Evolutionary conservation across 345 rosid species (phyloP).

Genomic region (Camelina hispida): DNA sequence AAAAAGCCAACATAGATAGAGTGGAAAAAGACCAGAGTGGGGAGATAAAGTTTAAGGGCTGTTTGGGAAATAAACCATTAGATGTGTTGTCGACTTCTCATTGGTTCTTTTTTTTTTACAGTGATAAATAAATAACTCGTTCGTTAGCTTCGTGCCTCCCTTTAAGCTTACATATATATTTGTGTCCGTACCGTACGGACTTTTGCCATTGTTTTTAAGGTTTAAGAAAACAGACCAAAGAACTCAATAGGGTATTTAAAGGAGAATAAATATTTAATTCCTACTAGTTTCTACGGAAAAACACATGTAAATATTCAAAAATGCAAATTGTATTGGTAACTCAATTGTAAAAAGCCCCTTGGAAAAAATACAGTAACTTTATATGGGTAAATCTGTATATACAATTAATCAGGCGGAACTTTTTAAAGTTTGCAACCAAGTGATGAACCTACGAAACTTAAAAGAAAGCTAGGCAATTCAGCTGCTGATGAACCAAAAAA

Average conservation of each 20-base stretch:
- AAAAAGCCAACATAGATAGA: conserved; percentile 16
- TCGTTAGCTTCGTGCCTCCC: conserved; percentile 20
- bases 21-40: conserved; percentile 34
- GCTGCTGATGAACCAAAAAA: conserved; percentile 2
- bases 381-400: neutral
- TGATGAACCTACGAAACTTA: conserved; percentile 9
- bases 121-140: conserved; percentile 19
- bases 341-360: neutral
- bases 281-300: neutral
- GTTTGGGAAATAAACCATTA: conserved; percentile 38
- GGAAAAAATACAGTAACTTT: neutral
- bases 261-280: neutral
- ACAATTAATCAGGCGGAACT: neutral
- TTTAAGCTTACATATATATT: conserved; percentile 24
- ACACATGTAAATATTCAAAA: neutral
- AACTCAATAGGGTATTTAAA: conserved; percentile 8
- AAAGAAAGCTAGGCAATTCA: conserved; percentile 19
- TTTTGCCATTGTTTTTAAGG: conserved; percentile 22
- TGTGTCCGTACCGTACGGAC: conserved; percentile 43
- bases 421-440: neutral
- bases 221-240: conserved; percentile 16
- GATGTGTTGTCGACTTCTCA: conserved; percentile 39
- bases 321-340: neutral
- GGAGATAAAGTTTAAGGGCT: conserved; percentile 35
- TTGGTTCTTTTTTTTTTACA: conserved; percentile 11